phyloP scores from a whole-genome alignment of 1,284 basidiomycete genomes.

The Baeospora myosura region DNA sequence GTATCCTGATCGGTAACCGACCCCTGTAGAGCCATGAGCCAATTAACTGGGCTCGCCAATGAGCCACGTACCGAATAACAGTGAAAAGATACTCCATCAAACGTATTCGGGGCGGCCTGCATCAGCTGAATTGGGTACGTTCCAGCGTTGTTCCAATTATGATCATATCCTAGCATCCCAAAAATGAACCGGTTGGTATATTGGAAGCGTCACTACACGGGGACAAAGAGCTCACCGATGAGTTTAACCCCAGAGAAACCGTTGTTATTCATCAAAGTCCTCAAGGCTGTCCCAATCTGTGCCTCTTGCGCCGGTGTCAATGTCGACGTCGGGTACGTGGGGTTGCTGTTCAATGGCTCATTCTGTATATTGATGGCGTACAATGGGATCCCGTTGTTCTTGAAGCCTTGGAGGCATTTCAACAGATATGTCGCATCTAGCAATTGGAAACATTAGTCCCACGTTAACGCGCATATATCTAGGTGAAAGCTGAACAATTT shows the following conservation, averaged over 20 bases:
- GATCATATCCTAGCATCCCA: constrained; percentile 9
- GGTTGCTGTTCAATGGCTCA: constrained; percentile 26
- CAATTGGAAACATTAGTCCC: background rate
- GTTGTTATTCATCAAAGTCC: constrained; percentile 24
- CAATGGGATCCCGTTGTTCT: constrained; percentile 21
- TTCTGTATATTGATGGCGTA: constrained; percentile 29
- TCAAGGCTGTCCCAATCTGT: constrained; percentile 23
- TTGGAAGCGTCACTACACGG: background rate
- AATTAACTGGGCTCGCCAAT: background rate
- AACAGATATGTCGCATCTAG: constrained; percentile 27
- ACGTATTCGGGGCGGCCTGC: constrained; percentile 21
- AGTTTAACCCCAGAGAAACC: constrained; percentile 27
- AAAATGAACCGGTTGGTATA: background rate
- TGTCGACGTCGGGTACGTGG: constrained; percentile 25
- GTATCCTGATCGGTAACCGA: constrained; percentile 17
- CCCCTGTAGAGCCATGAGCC: constrained; percentile 11
- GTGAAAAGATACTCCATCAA: constrained; percentile 30
- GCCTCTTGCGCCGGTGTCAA: constrained; percentile 19
- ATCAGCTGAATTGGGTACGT: constrained; percentile 24
- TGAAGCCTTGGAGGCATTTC: constrained; percentile 27
- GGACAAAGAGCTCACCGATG: constrained; percentile 16
- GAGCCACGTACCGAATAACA: constrained; percentile 21
- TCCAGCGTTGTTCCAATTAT: constrained; percentile 27
- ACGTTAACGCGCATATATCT: constrained; percentile 5
- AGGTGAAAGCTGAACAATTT: too few relatives aligned